Conservation (phyloP, 768 basidiomycete genomes). For the Coprinopsis sp. region DNA sequence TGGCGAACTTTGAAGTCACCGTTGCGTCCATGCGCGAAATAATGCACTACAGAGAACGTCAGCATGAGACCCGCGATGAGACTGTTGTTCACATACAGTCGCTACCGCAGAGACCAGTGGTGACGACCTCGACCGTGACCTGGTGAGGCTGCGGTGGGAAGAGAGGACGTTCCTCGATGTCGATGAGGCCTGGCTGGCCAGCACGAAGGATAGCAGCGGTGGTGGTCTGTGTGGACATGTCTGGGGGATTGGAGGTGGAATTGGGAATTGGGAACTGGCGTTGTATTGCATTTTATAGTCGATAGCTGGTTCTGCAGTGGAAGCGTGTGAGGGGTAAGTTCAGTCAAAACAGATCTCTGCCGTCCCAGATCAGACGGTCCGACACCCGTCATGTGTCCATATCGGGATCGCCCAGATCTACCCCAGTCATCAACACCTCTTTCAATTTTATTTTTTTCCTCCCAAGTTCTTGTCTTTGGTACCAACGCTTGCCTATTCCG, state of each 20-base stretch:
- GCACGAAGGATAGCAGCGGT: conserved; percentile 80
- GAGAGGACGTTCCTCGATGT: conserved; percentile 66
- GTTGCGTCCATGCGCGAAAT: conserved; percentile 85
- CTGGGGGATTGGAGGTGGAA: conserved; percentile 30
- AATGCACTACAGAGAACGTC: conserved; percentile 62
- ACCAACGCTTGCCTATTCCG: background rate
- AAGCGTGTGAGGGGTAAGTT: background rate
- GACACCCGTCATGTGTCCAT: conserved; percentile 4
- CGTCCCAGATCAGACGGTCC: conserved; percentile 8
- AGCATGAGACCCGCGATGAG: background rate
- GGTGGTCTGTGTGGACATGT: conserved; percentile 47
- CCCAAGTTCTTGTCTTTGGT: background rate
- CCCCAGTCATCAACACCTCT: conserved; percentile 3
- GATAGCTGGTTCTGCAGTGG: conserved; percentile 6
- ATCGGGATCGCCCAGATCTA: conserved; percentile 8
- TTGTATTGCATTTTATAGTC: conserved; percentile 3
- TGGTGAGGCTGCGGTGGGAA: conserved; percentile 69
- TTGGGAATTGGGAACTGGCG: conserved; percentile 12
- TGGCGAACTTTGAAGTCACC: conserved; percentile 85
- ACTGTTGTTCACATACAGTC: conserved; percentile 49
- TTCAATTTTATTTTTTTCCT: background rate
- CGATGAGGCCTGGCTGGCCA: conserved; percentile 62
- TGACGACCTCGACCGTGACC: conserved; percentile 72
- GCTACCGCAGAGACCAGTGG: conserved; percentile 90
- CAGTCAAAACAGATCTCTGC: conserved; percentile 7